These are phyloP conservation scores for Massarina eburnea DNA, from an alignment of 2,329 filamentous ascomycete genomes.

Conservation along the genomic window DNA sequence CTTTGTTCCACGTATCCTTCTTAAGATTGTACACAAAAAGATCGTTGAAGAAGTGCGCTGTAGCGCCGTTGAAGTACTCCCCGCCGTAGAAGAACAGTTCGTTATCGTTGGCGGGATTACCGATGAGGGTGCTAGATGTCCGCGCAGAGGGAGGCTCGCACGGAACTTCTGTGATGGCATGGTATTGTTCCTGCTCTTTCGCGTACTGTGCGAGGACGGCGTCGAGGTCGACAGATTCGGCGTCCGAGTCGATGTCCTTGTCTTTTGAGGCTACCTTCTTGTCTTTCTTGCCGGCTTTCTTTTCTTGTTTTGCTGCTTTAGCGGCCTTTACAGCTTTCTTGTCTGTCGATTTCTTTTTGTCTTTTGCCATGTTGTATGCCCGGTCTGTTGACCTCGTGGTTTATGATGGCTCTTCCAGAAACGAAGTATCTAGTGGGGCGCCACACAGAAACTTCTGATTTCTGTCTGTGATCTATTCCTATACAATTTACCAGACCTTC, in stretches of 20 bases:
- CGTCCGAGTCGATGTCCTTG: constrained; percentile 80
- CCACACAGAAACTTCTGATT: no score
- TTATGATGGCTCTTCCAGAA: no score
- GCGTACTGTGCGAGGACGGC: constrained; percentile 91
- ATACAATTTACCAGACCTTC: no score
- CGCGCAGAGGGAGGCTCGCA: constrained; percentile 74
- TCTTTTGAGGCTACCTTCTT: constrained; percentile 76
- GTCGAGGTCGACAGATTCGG: constrained; percentile 90
- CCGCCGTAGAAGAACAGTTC: constrained; percentile 91
- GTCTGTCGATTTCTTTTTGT: constrained; percentile 53
- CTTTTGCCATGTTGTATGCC: constrained; percentile 51
- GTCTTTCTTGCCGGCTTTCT: constrained; percentile 73
- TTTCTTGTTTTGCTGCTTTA: constrained; percentile 74
- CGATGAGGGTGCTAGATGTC: constrained; percentile 78
- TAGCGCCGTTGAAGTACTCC: constrained; percentile 90
- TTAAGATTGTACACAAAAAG: constrained; percentile 73
- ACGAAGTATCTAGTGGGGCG: no score
- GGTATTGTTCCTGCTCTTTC: constrained; percentile 86
- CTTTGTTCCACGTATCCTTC: constrained; percentile 84
- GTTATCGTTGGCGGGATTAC: constrained; percentile 81
- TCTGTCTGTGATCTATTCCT: no score
- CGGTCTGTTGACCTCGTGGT: no score
- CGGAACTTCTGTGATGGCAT: constrained; percentile 85
- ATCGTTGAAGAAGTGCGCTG: constrained; percentile 73
- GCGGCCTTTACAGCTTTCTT: constrained; percentile 56